Percentiles rank a stretch among this genome's conserved stretches.
Evolutionary conservation across 352 stramenopile genomes (phyloP).

Genomic region (Pythium phragmiticola): DNA sequence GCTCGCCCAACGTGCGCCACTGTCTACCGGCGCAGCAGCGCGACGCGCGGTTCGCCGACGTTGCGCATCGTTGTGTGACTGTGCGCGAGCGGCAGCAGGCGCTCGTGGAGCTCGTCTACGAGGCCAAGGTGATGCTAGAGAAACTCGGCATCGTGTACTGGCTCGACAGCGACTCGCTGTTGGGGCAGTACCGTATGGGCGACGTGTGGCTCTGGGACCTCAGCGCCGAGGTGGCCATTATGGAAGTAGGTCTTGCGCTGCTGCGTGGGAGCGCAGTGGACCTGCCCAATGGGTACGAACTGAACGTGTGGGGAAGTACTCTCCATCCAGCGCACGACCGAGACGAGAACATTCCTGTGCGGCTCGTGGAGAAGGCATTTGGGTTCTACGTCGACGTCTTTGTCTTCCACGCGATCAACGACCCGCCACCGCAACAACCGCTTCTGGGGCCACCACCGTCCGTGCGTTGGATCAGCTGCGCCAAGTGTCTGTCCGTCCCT

Average conservation of each 20-base stretch:
- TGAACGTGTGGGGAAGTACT: conserved; percentile 51
- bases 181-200: conserved; percentile 52
- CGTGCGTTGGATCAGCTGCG: conserved; percentile 44
- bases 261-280: conserved; percentile 28
- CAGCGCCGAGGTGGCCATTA: conserved; percentile 58
- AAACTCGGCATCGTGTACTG: conserved; percentile 56
- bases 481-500: conserved; percentile 40
- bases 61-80: conserved; percentile 33
- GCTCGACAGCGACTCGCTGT: conserved; percentile 62
- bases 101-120: conserved; percentile 42
- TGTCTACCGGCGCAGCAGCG: conserved; percentile 12
- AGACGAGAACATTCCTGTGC: conserved; percentile 54
- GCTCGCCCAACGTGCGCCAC: conserved; percentile 19
- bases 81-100: conserved; percentile 34
- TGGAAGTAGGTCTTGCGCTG: conserved; percentile 35
- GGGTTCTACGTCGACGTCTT: conserved; percentile 73
- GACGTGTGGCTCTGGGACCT: conserved; percentile 54
- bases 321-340: conserved; percentile 33
- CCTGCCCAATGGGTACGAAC: conserved; percentile 35
- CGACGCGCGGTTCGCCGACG: conserved; percentile 13
- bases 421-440: conserved; percentile 22
- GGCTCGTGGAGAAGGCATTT: conserved; percentile 51
- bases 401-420: conserved; percentile 43
- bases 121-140: conserved; percentile 40
- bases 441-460: conserved; percentile 44